Evolutionary conservation across 345 rosid genomes (phyloP).

Genomic region (Crucihimalaya himalaica): DNA sequence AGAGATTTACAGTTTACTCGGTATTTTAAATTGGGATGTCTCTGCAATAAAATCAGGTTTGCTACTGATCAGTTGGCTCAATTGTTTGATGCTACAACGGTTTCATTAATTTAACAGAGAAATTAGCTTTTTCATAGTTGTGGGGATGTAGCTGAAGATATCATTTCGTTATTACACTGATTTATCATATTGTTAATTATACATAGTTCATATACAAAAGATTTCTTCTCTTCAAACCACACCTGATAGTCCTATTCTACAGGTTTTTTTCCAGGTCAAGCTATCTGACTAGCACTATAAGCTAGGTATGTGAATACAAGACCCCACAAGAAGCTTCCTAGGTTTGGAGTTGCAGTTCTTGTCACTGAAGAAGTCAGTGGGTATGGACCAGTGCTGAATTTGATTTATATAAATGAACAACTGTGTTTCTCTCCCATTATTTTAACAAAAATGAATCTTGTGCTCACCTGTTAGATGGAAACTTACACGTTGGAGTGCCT

Average conservation of each 20-base stretch:
- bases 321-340: constrained; percentile 1
- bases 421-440: background rate
- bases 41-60: constrained; percentile 10
- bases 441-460: background rate
- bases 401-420: background rate
- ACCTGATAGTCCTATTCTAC: constrained; percentile 11
- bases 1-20: constrained; percentile 55
- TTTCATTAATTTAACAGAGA: constrained; percentile 5
- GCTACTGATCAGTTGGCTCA: constrained; percentile 8
- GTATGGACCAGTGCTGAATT: constrained; percentile 2
- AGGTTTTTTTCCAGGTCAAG: constrained; percentile 8
- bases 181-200: constrained; percentile 6
- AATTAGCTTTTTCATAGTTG: background rate
- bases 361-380: constrained; percentile 9
- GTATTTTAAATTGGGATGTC: constrained; percentile 38
- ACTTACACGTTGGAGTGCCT: constrained; percentile 5
- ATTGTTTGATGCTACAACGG: constrained; percentile 7
- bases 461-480: constrained; percentile 5
- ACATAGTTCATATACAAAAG: background rate
- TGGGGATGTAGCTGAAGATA: constrained; percentile 1
- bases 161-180: constrained; percentile 11
- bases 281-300: background rate
- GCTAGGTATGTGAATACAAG: constrained; percentile 3
- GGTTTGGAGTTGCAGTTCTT: constrained; percentile 16
- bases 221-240: background rate